Evolutionary conservation across 164 flowering plant species (phyloP).

Genomic region (Magnolia officinalis): DNA sequence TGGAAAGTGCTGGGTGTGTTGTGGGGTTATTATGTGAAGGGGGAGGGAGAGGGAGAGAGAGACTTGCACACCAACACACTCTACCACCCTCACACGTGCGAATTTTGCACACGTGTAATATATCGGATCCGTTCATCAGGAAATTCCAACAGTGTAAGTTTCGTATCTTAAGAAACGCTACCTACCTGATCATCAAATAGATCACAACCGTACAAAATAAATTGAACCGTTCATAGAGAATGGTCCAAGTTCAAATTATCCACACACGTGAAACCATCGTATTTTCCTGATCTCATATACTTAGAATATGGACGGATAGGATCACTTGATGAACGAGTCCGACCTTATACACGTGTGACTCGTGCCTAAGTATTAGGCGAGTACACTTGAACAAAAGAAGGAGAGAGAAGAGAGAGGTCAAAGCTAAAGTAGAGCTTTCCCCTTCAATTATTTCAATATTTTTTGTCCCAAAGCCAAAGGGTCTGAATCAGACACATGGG

Average conservation of each 20-base stretch:
- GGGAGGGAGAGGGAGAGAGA: neutral
- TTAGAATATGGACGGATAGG: neutral
- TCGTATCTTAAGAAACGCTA: too few species aligned
- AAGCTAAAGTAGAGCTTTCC: constrained; percentile 25
- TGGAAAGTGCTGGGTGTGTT: constrained; percentile 11
- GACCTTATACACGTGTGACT: neutral
- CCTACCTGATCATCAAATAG: too few species aligned
- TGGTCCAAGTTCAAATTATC: too few species aligned
- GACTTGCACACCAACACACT: neutral
- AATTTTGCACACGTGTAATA: too few species aligned
- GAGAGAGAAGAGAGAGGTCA: constrained; percentile 19
- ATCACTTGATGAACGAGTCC: neutral
- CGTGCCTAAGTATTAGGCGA: neutral
- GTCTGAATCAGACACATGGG: constrained; percentile 17
- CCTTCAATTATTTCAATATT: constrained; percentile 35
- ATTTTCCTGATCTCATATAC: too few species aligned
- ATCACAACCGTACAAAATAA: too few species aligned
- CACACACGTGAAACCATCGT: too few species aligned
- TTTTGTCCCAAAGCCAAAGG: constrained; percentile 12
- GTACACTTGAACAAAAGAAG: neutral
- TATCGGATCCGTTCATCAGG: too few species aligned
- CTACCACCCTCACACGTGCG: neutral
- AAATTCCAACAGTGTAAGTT: too few species aligned
- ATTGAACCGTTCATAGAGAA: too few species aligned
- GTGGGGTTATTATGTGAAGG: constrained; percentile 5